A percentile compares a stretch with the other conserved stretches of the same genome.
Conservation (phyloP, 176 grass and related monocot species). For the Avena sativa region DNA sequence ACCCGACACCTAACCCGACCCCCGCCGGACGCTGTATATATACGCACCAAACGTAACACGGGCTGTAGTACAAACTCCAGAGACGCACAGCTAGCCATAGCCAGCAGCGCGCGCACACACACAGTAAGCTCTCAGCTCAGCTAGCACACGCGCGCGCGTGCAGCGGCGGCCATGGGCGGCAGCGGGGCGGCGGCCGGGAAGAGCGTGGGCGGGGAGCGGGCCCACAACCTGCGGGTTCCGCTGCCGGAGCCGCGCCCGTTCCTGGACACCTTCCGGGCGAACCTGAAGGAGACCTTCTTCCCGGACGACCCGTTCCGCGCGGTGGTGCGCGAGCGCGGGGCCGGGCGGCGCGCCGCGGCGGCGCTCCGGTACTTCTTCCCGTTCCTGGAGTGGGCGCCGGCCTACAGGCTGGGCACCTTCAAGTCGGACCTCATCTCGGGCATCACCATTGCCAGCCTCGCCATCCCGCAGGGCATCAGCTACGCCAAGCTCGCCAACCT, state of each 20-base stretch:
- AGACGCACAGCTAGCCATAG: background rate
- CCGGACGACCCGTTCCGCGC: constrained; percentile 87
- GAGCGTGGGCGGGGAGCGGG: background rate
- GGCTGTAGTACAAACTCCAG: background rate
- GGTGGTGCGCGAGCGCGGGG: constrained; percentile 48
- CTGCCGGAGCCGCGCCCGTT: constrained; percentile 68
- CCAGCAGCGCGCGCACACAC: too few relatives aligned
- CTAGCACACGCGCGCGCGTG: background rate
- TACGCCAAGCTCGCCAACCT: constrained; percentile 95
- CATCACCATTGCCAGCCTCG: constrained; percentile 95
- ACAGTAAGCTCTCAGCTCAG: background rate
- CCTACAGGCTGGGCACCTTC: constrained; percentile 57
- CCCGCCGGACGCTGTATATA: background rate
- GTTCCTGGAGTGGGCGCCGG: constrained; percentile 68
- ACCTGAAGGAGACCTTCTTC: constrained; percentile 95
- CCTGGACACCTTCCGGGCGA: constrained; percentile 64
- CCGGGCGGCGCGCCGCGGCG: constrained; percentile 28
- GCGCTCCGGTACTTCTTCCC: constrained; percentile 84
- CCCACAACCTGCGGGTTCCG: constrained; percentile 39
- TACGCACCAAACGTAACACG: background rate
- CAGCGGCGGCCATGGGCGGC: constrained; percentile 42
- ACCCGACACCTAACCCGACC: background rate
- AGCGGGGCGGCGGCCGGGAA: constrained; percentile 37
- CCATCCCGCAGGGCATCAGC: constrained; percentile 99
- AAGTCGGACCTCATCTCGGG: constrained; percentile 86